Conservation (phyloP, 208 protist species). For the Endotrypanum monterogeii region DNA sequence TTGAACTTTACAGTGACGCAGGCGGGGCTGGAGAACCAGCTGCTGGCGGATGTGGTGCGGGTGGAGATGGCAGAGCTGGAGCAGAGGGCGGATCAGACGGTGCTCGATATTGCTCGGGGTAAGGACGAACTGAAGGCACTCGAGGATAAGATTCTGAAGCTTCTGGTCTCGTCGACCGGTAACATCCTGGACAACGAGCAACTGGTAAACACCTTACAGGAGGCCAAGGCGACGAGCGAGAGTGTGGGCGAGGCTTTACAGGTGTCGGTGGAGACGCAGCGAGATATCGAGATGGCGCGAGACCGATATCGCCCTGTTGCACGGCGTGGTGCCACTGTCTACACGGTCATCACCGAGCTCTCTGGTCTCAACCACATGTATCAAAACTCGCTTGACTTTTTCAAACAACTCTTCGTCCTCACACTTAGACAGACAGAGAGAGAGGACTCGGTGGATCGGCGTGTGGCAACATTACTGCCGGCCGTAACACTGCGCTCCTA, state of each 20-base stretch:
- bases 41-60: conserved; percentile 92
- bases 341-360: conserved; percentile 94
- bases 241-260: conserved; percentile 89
- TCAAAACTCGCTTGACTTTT: conserved; percentile 93
- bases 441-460: conserved; percentile 67
- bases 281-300: conserved; percentile 92
- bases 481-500: conserved; percentile 90
- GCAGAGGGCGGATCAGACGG: conserved; percentile 89
- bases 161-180: conserved; percentile 92
- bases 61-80: conserved; percentile 94
- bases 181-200: conserved; percentile 97
- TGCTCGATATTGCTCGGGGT: conserved; percentile 94
- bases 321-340: conserved; percentile 93
- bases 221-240: conserved; percentile 92
- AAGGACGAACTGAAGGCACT: conserved; percentile 94
- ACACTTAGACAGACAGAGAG: conserved; percentile 92
- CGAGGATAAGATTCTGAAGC: conserved; percentile 93
- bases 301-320: conserved; percentile 94
- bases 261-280: conserved; percentile 94
- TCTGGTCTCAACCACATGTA: conserved; percentile 94
- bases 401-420: conserved; percentile 91
- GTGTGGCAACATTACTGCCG: conserved; percentile 81
- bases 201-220: conserved; percentile 95
- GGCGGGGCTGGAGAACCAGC: conserved; percentile 92
- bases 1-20: conserved; percentile 96